Base-by-base conservation (phyloP, 1,284 basidiomycete species). In the Cryptococcus sp. region DNA sequence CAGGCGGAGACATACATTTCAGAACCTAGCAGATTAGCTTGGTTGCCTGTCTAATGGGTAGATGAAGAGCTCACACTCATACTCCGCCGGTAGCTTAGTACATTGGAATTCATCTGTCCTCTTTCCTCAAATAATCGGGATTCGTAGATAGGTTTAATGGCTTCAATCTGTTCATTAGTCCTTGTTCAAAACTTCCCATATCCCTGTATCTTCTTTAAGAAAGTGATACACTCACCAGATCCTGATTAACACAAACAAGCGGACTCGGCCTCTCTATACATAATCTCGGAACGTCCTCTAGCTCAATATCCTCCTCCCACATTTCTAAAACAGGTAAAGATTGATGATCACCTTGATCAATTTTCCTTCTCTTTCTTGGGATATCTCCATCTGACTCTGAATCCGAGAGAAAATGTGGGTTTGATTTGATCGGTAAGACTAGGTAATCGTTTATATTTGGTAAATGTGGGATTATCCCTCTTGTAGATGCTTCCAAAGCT, bases 101-200 rank as follows among this genome's bases (percentile, higher is more conserved):
- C 66, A 52, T 76, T 74, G 13, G 67, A 61, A 50, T 76, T 76
- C 55, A 69, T 69, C 57, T 76, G 72, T 24, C 63, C 56, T 4
- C 52, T 50, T 39, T 70, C 70, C 54, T 74, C 74, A 50, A 56
- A 74, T 47, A 74, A 72, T n/a, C 74, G 55, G 39, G 67, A 64
- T 42, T 63, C 56, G 49, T 68, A 72, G 32, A 76, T 74, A 11
- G 74, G 74, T 50, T 68, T 70, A 56, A 76, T 74, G 1, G 72
- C 74, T 50, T 73, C 60, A 46, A 75, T 69, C 73, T 75, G 28
- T 23, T 11, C 50, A 42, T 22, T 5, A 4, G 24, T 36, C 24
- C 37, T 41, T 18, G 19, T n/a, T 22, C 25, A 10, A n/a, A 25
- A 16, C 25, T 31, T n/a, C n/a, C n/a, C n/a, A n/a, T n/a, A 22